Conservation (phyloP, 2,329 filamentous ascomycete genomes). For the Cyphellophora attinorum region DNA sequence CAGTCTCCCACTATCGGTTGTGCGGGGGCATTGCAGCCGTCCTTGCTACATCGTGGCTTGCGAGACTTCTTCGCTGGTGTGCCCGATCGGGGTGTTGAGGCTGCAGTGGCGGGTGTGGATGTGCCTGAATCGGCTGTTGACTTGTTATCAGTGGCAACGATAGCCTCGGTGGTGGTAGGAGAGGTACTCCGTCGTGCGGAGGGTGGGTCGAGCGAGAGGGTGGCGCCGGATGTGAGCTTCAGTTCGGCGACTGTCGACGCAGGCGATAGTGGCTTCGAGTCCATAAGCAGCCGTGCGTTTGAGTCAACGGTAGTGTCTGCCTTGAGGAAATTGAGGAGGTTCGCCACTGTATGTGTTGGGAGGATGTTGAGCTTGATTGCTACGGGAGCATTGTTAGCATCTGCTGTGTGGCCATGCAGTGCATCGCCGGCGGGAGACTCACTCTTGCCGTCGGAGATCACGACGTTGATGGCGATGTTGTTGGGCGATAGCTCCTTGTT, state of each 20-base stretch:
- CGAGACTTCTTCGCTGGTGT: slow-evolving; percentile 36
- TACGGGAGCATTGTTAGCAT: slow-evolving; percentile 21
- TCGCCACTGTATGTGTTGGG: slow-evolving; percentile 42
- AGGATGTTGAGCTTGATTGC: slow-evolving; percentile 50
- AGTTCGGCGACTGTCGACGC: slow-evolving; percentile 18
- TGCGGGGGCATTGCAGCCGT: slow-evolving; percentile 77
- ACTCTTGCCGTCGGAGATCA: slow-evolving; percentile 50
- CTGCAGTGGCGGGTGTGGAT: slow-evolving; percentile 24
- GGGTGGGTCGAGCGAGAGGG: slow-evolving; percentile 29
- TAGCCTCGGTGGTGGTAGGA: slow-evolving; percentile 7
- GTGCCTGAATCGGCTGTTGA: slow-evolving; percentile 34
- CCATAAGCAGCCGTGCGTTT: slow-evolving; percentile 47
- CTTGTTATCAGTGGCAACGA: slow-evolving; percentile 37
- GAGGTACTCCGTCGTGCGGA: slow-evolving; percentile 16
- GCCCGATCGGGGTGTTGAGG: slow-evolving; percentile 39
- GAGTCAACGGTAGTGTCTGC: slow-evolving; percentile 45
- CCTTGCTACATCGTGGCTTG: slow-evolving; percentile 69
- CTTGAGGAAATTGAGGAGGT: slow-evolving; percentile 47
- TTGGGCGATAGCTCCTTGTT: slow-evolving; percentile 37
- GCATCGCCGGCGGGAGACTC: slow-evolving; percentile 22
- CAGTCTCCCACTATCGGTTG: slow-evolving; percentile 96
- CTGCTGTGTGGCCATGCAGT: slow-evolving; percentile 16
- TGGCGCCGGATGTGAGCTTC: slow-evolving; percentile 15
- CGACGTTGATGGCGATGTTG: slow-evolving; percentile 54
- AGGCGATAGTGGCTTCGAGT: slow-evolving; percentile 44